Percentiles rank a stretch among this genome's conserved stretches.
These are phyloP conservation scores for Amylostereum chailletii DNA, from an alignment of 1,284 basidiomycete genomes.

Conservation along the genomic window DNA sequence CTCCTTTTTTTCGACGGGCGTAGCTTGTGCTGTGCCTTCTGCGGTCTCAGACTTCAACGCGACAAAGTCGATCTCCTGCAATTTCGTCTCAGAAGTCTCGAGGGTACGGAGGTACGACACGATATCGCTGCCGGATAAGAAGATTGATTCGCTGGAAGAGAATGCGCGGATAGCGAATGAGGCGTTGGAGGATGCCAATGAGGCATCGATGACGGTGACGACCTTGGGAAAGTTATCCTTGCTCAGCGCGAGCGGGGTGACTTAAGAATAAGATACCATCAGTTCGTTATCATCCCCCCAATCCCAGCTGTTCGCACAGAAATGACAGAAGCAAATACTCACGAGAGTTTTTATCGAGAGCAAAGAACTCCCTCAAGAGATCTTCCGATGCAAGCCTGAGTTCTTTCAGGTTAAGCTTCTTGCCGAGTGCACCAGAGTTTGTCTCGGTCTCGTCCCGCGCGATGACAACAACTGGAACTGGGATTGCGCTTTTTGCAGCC, in stretches of 20 bases:
- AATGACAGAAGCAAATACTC: slow-evolving; percentile 24
- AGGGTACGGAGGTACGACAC: slow-evolving; percentile 64
- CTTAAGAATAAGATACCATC: slow-evolving; percentile 28
- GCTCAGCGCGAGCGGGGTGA: slow-evolving; percentile 73
- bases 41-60: slow-evolving; percentile 44
- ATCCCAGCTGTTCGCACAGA: neutral
- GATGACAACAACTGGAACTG: slow-evolving; percentile 82
- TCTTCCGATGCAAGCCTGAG: slow-evolving; percentile 85
- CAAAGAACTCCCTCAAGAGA: slow-evolving; percentile 80
- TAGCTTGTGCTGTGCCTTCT: slow-evolving; percentile 11
- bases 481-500: slow-evolving; percentile 80
- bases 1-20: slow-evolving; percentile 22
- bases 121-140: slow-evolving; percentile 74
- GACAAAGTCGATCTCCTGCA: slow-evolving; percentile 70
- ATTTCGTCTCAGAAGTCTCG: slow-evolving; percentile 51
- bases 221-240: slow-evolving; percentile 69
- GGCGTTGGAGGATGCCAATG: slow-evolving; percentile 58
- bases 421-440: slow-evolving; percentile 66
- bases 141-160: slow-evolving; percentile 62
- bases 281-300: no score
- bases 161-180: slow-evolving; percentile 71
- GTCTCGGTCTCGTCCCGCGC: slow-evolving; percentile 81
- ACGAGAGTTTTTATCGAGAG: slow-evolving; percentile 82
- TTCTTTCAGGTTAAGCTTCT: slow-evolving; percentile 85
- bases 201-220: slow-evolving; percentile 69